These are phyloP conservation scores for Candida dendrica DNA, from an alignment of 805 yeast genomes.

Conservation along the genomic window DNA sequence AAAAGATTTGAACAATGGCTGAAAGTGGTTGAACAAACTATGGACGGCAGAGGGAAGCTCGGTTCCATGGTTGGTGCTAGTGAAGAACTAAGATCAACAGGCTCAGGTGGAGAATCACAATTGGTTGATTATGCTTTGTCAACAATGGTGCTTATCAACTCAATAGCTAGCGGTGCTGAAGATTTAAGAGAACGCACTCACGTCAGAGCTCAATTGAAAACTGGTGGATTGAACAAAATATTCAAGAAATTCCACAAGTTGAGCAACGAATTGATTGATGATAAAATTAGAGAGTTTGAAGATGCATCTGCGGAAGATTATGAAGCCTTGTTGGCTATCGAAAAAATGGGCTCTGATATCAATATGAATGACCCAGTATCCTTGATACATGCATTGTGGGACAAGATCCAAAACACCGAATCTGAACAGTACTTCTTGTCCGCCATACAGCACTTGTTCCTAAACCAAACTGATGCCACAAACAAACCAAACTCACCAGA, in stretches of 20 bases:
- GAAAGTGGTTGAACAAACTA: slow-evolving; percentile 50
- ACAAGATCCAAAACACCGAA: slow-evolving; percentile 43
- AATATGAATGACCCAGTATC: slow-evolving; percentile 56
- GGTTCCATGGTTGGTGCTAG: slow-evolving; percentile 92
- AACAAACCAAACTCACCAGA: slow-evolving; percentile 40
- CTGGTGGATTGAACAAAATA: slow-evolving; percentile 48
- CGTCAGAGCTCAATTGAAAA: slow-evolving; percentile 51
- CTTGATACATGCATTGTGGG: slow-evolving; percentile 56
- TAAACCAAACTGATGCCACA: slow-evolving; percentile 27
- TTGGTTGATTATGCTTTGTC: slow-evolving; percentile 65
- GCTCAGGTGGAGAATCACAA: slow-evolving; percentile 50
- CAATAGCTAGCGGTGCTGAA: slow-evolving; percentile 40
- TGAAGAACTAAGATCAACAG: slow-evolving; percentile 56
- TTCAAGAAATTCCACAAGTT: slow-evolving; percentile 45
- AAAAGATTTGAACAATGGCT: slow-evolving; percentile 70
- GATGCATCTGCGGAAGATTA: slow-evolving; percentile 51
- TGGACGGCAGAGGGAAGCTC: slow-evolving; percentile 82
- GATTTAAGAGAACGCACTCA: slow-evolving; percentile 39
- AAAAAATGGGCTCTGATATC: slow-evolving; percentile 31
- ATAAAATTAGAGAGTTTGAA: slow-evolving; percentile 58
- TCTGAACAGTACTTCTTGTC: slow-evolving; percentile 44
- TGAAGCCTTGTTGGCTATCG: slow-evolving; percentile 32
- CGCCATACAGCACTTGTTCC: slow-evolving; percentile 47
- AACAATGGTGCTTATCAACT: slow-evolving; percentile 63
- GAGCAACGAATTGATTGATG: slow-evolving; percentile 50